Evolutionary conservation across 2,329 filamentous ascomycete genomes (phyloP), one percentile per base, ranked within the genome.

Genomic region (Sporothrix dimorphospora): DNA sequence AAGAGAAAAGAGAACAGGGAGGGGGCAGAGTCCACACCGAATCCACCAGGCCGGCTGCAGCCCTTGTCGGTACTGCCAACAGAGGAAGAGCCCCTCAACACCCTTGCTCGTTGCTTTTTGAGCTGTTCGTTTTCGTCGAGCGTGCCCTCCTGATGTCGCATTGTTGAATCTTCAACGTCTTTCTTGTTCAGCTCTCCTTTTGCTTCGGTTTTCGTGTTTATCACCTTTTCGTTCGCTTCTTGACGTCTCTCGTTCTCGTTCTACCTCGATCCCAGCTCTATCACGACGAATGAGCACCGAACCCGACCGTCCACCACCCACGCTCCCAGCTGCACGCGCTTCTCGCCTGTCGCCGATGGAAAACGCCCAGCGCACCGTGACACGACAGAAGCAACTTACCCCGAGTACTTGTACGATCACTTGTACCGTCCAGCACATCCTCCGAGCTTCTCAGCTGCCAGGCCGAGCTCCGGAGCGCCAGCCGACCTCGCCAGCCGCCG

Each of bases 91-190:
- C 19, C 47, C 47, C 47, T 2, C 65, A 67, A 53, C 65, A 67
- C 45, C 65, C 65, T 51, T n/a, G 65, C 19, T 34, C 42, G n/a
- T 57, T 53, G 67, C 34, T 34, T 6, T 68, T 21, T n/a, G 67
- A 69, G 67, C 67, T 69, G 65, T 47, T 59, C 12, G 67, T 16
- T 47, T 55, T 40, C 5, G 40, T 70, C 49, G 53, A 70, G 68
- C 68, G 61, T 57, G 66, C 21, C 38, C 19, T 59, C 66, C 53
- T 49, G 68, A 24, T 38, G 38, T 47, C 34, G 51, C 38, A 59
- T 30, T 69, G 24, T 30, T 67, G 47, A 42, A 45, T 69, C 66
- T 53, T 69, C 47, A 51, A 69, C 47, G 6, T 69, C 42, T 55
- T 69, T 69, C 42, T 55, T 69, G 66, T 30, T 65, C 34, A n/a